Percentiles rank a stretch among this genome's conserved stretches.
Conservation (phyloP, 306 rosid species). For the Ormosia emarginata region DNA sequence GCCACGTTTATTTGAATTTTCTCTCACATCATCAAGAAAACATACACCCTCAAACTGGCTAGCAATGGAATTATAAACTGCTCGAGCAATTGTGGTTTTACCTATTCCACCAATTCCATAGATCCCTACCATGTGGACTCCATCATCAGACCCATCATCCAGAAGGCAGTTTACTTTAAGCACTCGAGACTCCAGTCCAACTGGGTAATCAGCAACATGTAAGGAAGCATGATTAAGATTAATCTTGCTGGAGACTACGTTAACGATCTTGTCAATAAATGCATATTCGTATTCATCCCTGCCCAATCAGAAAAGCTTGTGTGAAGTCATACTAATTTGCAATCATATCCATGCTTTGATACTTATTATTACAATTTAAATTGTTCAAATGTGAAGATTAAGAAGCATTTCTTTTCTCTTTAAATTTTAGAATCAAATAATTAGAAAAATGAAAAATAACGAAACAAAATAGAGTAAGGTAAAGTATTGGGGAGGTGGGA, state of each 20-base stretch:
- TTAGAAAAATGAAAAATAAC: no score
- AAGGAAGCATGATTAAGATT: neutral
- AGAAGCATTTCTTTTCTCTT: no score
- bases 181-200: neutral
- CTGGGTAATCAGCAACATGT: neutral
- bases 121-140: neutral
- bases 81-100: slow-evolving; percentile 14
- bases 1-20: no score
- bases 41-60: no score
- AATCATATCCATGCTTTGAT: neutral
- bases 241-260: neutral
- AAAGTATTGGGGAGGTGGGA: no score
- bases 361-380: neutral
- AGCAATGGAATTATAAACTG: neutral
- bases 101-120: neutral
- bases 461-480: no score
- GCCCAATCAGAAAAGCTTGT: neutral
- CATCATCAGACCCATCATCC: neutral
- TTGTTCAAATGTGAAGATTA: no score
- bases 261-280: neutral
- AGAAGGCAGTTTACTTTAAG: neutral
- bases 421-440: no score
- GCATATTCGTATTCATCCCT: neutral
- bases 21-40: no score
- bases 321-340: neutral